Base-by-base conservation (phyloP, 179 eudicot species). In the Corrigiola litoralis region DNA sequence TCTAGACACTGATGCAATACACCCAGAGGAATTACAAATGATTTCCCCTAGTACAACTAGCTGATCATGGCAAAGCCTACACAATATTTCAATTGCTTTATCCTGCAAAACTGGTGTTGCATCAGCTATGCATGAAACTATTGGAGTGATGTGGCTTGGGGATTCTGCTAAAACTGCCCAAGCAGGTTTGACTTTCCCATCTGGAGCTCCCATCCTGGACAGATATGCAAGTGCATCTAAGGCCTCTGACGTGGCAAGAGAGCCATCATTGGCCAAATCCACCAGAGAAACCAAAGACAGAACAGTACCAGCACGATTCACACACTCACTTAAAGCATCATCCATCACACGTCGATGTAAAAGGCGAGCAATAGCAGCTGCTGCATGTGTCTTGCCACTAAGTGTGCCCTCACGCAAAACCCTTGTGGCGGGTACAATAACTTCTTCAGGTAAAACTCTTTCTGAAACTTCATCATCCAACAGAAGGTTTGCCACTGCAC, bases 341-440 rank as follows among this genome's bases (percentile, higher is more conserved):
- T 87, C 90, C 47, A 83, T 79, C 53, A 53, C 48, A 67, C 87
- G 92, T 51, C 76, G 84, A 62, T 56, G 82, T 63, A 95, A 83
- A 63, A 92, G 81, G 55, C 96, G 95, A 34, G 95, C 85, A 69
- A 92, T 77, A 58, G 97, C 95, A 58, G 97, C 97, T 74, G 99
- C 96, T 8, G 90, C 99, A 77, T 84, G 96, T 40, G 84, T 87
- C 81, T 81, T 92, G 63, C 96, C 96, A 57, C 72, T 63, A 70
- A 70, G 79, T 62, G 83, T 81, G 25, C 99, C 94, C 67, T 92
- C 99, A 34, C 81, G 86, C 66, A 95, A 72, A 72, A 95, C 88
- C 82, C 97, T 84, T 41, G 97, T 87, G 44, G 96, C 89, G 2
- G 99, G 88, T 50, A 87, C 47, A 75, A 95, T 79, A 42, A 95